Evolutionary conservation across 345 rosid genomes (phyloP), one percentile per base, ranked within the genome.

Genomic region (Alliaria petiolata): DNA sequence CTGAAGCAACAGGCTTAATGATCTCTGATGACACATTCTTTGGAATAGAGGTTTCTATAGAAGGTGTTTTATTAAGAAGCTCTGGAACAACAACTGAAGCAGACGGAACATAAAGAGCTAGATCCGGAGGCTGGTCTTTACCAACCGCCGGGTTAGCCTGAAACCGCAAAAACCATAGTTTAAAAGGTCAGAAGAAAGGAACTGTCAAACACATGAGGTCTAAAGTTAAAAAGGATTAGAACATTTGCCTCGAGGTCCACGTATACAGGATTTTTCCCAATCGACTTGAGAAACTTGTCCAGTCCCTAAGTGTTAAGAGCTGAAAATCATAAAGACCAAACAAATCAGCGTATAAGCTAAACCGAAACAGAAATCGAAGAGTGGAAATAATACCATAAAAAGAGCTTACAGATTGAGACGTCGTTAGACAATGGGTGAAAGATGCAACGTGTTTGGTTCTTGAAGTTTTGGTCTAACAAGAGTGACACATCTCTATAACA

Each of bases 111-210:
- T 86, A 80, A 51, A 74, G 71, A 65, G 95, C 93, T 53, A 93
- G 86, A 79, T 93, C 98, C 1, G 98, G 96, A 69, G 97, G 93
- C 70, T 87, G 95, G 77, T 93, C 97, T 81, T 91, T 93, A 62
- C 98, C 97, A 20, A 91, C 93, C 17, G 78, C 38, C 8, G 91
- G 98, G 70, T 79, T 89, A 64, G 85, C 95, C 97, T 91, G 71
- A 71, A 53, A 60, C 34, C 82, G 54, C n/a, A 31, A 15, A 22
- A 75, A n/a, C 22, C 20, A 51, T 19, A 45, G 66, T 19, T 31
- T 45, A 16, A 50, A 43, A 43, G 10, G 33, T 51, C 59, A 65
- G 22, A 46, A 38, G 19, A 11, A 76, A 14, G 30, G 15, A 75
- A 42, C 40, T 39, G 22, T 40, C 43, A 25, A 54, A 11, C n/a